A percentile compares a stretch with the other conserved stretches of the same genome.
Evolutionary conservation across 2,329 filamentous ascomycete genomes (phyloP).

Genomic region (Botryotinia globosa): DNA sequence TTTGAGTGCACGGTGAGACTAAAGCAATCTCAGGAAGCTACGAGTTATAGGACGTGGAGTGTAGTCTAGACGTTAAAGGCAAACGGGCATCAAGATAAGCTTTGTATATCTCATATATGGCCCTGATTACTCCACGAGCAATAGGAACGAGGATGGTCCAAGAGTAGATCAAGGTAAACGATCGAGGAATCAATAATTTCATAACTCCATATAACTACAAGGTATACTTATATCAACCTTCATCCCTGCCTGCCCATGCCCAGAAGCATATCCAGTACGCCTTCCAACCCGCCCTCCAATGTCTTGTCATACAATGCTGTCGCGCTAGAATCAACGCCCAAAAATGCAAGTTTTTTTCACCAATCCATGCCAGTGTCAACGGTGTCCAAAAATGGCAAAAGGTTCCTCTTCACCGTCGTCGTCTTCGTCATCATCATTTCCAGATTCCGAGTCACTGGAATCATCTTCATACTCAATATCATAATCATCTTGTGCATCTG

Average conservation of each 20-base stretch:
- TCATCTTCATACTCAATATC: conserved; percentile 40
- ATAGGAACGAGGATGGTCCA: too few species aligned
- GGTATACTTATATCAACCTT: conserved; percentile 9
- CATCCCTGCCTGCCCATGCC: neutral
- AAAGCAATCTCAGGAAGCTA: neutral
- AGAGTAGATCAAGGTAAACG: neutral
- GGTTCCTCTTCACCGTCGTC: conserved; percentile 47
- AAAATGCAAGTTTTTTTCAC: conserved; percentile 7
- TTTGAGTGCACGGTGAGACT: neutral
- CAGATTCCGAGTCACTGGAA: conserved; percentile 25
- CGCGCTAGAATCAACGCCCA: conserved; percentile 12
- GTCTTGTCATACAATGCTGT: conserved; percentile 4
- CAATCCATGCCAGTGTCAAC: conserved; percentile 35
- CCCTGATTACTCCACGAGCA: neutral
- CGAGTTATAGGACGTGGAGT: neutral
- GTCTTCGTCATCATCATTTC: conserved; percentile 39
- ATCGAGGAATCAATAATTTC: conserved; percentile 10
- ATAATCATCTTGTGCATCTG: conserved; percentile 40
- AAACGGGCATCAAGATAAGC: neutral
- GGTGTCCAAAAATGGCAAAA: conserved; percentile 53
- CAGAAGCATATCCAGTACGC: conserved; percentile 16
- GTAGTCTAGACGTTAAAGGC: too few species aligned
- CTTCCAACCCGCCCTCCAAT: neutral
- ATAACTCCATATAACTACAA: conserved; percentile 10
- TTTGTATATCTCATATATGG: neutral